Conservation (phyloP, 192 early-diverging fungal species). For the Lobosporangium transversale region DNA sequence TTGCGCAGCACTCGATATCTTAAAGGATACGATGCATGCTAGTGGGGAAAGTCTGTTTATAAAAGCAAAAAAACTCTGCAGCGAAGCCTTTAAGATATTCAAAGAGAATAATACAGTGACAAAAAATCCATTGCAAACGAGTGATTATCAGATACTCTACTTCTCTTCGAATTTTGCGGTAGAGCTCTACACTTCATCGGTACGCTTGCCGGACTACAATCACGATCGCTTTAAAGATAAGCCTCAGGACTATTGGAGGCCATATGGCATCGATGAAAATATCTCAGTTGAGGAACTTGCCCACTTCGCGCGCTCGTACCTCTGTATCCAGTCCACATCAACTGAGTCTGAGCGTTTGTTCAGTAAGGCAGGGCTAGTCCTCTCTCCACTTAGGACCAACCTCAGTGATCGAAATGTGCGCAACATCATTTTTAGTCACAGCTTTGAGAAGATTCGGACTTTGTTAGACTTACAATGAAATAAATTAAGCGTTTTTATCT, state of each 20-base stretch:
- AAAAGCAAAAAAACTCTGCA: conserved; percentile 8
- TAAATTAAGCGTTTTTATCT: no score
- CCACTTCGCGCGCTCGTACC: not conserved
- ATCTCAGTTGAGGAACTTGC: not conserved
- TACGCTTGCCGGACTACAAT: no score
- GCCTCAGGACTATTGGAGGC: conserved; percentile 5
- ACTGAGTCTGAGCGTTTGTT: conserved; percentile 20
- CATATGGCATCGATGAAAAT: not conserved
- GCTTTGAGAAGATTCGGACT: conserved; percentile 6
- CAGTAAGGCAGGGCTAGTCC: conserved; percentile 4
- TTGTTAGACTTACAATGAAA: no score
- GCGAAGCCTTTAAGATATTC: not conserved
- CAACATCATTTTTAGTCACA: conserved; percentile 7
- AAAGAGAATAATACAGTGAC: no score
- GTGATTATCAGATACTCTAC: not conserved
- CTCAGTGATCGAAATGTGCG: not conserved
- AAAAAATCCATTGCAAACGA: not conserved
- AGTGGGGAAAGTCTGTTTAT: not conserved
- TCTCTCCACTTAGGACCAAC: conserved; percentile 1
- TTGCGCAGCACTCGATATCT: not conserved
- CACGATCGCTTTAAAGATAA: not conserved
- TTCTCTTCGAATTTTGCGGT: not conserved
- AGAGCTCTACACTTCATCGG: not conserved
- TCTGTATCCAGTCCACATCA: conserved; percentile 23
- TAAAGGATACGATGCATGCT: not conserved